Percentiles rank a stretch among this genome's conserved stretches.
Conservation (phyloP, 768 basidiomycete species). For the Rhodosporidiobolus odoratus region DNA sequence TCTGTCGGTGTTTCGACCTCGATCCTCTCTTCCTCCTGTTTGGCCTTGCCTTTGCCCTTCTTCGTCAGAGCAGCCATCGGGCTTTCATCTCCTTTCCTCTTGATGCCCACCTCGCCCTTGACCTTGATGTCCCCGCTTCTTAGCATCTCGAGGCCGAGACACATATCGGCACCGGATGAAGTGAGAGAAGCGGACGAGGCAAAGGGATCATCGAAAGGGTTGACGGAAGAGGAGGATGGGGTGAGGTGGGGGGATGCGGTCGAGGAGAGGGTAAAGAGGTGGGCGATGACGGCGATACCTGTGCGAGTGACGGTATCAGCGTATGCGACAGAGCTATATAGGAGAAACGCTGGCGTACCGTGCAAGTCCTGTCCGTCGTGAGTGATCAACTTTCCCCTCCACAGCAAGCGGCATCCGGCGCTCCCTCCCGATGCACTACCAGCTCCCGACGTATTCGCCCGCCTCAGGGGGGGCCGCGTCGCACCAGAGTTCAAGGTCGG, state of each 20-base stretch:
- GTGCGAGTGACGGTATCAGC: background rate
- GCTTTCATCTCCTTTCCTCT: background rate
- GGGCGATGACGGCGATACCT: slow-evolving; percentile 36
- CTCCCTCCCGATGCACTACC: background rate
- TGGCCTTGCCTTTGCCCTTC: slow-evolving; percentile 7
- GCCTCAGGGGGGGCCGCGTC: background rate
- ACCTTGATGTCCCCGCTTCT: slow-evolving; percentile 13
- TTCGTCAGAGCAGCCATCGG: background rate
- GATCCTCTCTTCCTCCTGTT: background rate
- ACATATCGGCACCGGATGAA: slow-evolving; percentile 29
- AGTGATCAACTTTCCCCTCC: slow-evolving; percentile 16
- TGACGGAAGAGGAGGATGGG: slow-evolving; percentile 2
- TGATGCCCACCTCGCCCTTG: background rate
- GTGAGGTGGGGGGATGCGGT: background rate
- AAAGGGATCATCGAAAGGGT: slow-evolving; percentile 39
- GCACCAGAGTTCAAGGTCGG: background rate
- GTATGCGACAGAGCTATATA: background rate
- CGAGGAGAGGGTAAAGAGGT: slow-evolving; percentile 33
- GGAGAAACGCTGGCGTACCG: background rate
- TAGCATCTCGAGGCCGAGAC: slow-evolving; percentile 35
- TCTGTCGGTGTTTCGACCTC: slow-evolving; percentile 36
- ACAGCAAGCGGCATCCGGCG: slow-evolving; percentile 7
- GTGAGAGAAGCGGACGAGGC: slow-evolving; percentile 12
- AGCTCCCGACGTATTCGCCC: background rate
- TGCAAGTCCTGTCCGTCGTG: background rate